phyloP scores from a whole-genome alignment of 2,329 filamentous ascomycete species.

The Pseudonectria buxi region DNA sequence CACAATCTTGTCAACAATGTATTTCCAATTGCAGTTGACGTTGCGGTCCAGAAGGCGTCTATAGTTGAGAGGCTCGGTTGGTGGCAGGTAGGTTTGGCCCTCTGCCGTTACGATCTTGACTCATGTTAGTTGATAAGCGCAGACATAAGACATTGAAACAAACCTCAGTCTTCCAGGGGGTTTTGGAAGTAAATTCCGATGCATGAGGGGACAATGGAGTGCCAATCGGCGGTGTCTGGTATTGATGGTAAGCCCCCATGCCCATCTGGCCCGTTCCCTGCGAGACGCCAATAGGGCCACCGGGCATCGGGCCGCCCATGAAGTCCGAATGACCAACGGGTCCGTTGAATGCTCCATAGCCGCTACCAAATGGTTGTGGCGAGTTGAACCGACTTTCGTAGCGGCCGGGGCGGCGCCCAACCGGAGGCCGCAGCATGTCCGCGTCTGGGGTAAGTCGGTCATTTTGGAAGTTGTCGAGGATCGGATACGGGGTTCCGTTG shows the following conservation, averaged over 20 bases:
- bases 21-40: constrained; percentile 98
- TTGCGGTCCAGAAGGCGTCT: constrained; percentile 90
- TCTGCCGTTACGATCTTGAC: constrained; percentile 43
- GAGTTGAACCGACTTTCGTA: constrained; percentile 39
- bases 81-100: constrained; percentile 72
- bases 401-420: constrained; percentile 39
- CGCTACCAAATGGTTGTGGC: constrained; percentile 26
- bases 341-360: constrained; percentile 31
- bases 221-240: constrained; percentile 51
- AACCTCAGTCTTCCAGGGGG: constrained; percentile 51
- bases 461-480: constrained; percentile 35
- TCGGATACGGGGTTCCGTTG: constrained; percentile 23
- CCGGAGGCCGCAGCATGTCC: constrained; percentile 38
- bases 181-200: constrained; percentile 61
- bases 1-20: constrained; percentile 98
- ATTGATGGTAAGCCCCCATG: constrained; percentile 40
- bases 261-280: constrained; percentile 32
- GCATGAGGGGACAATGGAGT: constrained; percentile 67
- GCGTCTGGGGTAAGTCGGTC: constrained; percentile 44
- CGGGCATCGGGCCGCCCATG: constrained; percentile 29
- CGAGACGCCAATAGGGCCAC: constrained; percentile 25
- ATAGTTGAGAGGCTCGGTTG: constrained; percentile 91
- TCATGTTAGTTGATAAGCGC: constrained; percentile 8
- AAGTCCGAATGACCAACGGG: constrained; percentile 29
- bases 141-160: constrained; percentile 13